Conservation (phyloP, 1,284 basidiomycete species). For the Neonothopanus nambi region DNA sequence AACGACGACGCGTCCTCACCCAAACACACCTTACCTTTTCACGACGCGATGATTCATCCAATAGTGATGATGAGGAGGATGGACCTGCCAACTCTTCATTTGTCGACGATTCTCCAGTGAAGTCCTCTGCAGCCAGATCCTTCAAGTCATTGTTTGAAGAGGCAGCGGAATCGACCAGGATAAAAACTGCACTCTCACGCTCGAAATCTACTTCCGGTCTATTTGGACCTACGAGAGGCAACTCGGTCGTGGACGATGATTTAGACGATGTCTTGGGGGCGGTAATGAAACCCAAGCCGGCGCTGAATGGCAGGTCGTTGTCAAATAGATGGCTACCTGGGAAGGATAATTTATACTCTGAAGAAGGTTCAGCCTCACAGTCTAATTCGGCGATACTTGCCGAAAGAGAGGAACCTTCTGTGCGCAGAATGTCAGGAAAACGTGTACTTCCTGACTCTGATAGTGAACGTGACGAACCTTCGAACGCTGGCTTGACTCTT, state of each 20-base stretch:
- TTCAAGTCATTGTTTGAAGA: constrained; percentile 74
- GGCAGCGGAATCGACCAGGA: constrained; percentile 28
- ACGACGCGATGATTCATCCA: constrained; percentile 26
- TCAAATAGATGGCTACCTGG: constrained; percentile 3
- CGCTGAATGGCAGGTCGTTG: background rate
- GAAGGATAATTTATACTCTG: constrained; percentile 12
- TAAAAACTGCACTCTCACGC: constrained; percentile 11
- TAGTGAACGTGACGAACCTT: constrained; percentile 13
- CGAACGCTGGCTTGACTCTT: constrained; percentile 25
- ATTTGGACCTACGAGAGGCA: constrained; percentile 4
- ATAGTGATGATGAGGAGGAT: constrained; percentile 41
- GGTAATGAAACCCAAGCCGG: background rate
- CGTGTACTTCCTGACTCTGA: constrained; percentile 15
- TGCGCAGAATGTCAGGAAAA: constrained; percentile 7
- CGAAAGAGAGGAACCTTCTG: background rate
- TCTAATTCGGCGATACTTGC: background rate
- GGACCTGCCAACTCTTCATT: constrained; percentile 47
- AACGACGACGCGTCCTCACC: constrained; percentile 53
- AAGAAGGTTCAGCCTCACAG: background rate
- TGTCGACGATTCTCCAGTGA: constrained; percentile 70
- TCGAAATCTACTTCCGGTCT: constrained; percentile 14
- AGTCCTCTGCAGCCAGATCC: constrained; percentile 52
- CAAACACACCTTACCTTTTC: constrained; percentile 32
- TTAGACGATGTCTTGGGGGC: constrained; percentile 10
- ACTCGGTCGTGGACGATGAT: constrained; percentile 14